Base-by-base conservation (phyloP, 176 grass and related monocot species). In the Calamus simplicifolius region DNA sequence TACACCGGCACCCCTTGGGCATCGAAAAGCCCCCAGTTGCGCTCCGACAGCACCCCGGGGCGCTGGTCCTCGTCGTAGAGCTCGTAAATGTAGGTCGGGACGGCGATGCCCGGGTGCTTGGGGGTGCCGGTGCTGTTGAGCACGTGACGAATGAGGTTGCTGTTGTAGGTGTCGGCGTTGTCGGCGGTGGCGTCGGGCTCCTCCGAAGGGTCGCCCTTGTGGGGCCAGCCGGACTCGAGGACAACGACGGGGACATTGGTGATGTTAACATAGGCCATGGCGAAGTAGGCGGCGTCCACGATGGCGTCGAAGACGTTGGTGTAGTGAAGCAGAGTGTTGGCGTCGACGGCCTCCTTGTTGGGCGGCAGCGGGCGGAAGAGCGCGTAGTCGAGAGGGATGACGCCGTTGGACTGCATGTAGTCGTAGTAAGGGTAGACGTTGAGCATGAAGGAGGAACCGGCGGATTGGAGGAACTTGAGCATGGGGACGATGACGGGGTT, bases 391-490 rank as follows among this genome's bases (percentile, higher is more conserved):
- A 96, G 75, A 52, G 87, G 87, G 75, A 96, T 96, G 48, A 90
- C 81, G 25, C 92, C 92, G 49, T 96, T 96, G 71, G 92, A 96
- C 29, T 85, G 77, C 83, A 96, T 87, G 87, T 96, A 96, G 75
- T 96, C 87, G 58, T 96, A 96, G 80, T 96, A 96, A 0, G 92
- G 92, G 78, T 96, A 96, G 5, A 96, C 92, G 71, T 96, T 96
- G 59, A 96, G 86, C 80, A 96, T 90, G 12, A 96, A 69, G 14
- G 80, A 82, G 3, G 92, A 68, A 8, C 64, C 79, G 6, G 92
- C 85, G 74, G 92, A 77, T 56, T 88, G 87, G 57, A 96, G 73
- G 75, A 96, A 96, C 69, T 71, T 80, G 49, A 96, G 87, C 58
- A 96, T 59, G 13, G 92, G 92, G 48, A 76, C 57, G 2, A 96